phyloP scores from a whole-genome alignment of 1,284 basidiomycete species.

The Flammula alnicola region DNA sequence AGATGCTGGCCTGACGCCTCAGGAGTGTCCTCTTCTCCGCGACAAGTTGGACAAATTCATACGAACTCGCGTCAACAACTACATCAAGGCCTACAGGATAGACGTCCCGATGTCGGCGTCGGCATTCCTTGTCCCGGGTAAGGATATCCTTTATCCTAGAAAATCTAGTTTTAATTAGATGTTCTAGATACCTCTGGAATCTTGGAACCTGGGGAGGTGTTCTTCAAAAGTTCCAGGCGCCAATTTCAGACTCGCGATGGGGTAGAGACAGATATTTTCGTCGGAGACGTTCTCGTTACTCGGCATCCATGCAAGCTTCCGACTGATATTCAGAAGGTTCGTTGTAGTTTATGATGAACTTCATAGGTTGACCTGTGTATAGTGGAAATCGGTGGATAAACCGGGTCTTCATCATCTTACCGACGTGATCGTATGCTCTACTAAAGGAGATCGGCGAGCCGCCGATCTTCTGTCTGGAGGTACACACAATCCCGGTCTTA shows the following conservation, averaged over 20 bases:
- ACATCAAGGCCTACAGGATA: conserved; percentile 43
- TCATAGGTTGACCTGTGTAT: conserved; percentile 3
- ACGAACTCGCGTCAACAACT: conserved; percentile 37
- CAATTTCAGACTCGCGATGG: conserved; percentile 44
- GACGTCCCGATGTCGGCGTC: conserved; percentile 51
- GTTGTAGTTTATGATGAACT: conserved; percentile 7
- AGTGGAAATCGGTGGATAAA: conserved; percentile 53
- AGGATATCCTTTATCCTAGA: conserved; percentile 13
- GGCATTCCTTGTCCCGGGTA: conserved; percentile 56
- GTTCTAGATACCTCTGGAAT: conserved; percentile 45
- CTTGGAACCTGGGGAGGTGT: conserved; percentile 49
- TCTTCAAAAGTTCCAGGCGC: conserved; percentile 45
- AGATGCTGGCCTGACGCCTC: conserved; percentile 51
- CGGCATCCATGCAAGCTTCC: conserved; percentile 60
- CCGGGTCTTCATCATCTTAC: conserved; percentile 44
- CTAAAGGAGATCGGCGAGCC: conserved; percentile 47
- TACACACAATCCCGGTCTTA: conserved; percentile 23
- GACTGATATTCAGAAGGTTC: conserved; percentile 56
- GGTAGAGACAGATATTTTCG: conserved; percentile 43
- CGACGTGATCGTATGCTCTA: conserved; percentile 55
- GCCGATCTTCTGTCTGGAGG: conserved; percentile 55
- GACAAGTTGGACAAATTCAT: conserved; percentile 50
- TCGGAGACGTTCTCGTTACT: conserved; percentile 51
- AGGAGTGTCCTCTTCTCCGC: conserved; percentile 43
- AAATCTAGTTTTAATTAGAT: background rate